Base-by-base conservation (phyloP, 352 stramenopile species). In the Chrysophaeum taylorii region DNA sequence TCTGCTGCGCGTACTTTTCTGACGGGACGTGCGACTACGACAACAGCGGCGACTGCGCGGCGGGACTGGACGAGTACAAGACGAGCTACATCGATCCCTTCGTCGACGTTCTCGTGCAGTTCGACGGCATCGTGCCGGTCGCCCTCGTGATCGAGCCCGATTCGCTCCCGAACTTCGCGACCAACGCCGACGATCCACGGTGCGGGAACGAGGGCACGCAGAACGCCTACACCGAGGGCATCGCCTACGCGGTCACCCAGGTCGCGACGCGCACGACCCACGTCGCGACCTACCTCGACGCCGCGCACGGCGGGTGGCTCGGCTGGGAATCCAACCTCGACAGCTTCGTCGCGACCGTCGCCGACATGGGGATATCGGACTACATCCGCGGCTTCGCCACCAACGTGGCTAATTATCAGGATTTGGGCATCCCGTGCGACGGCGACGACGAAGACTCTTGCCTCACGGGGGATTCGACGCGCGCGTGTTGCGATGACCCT, bases 1-100 rank as follows among this genome's bases (percentile, higher is more conserved):
- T 54, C 12, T 54, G 45, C 23, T 54, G 45, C 45, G 23, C 45
- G 45, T 54, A 54, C 45, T 31, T 31, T 25, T 16, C n/a, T 25
- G 45, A 54, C 45, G 45, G 45, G 18, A 54, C 45, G 7, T 54
- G 45, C 45, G 45, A 54, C 45, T 54, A 54, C 45, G 45, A 54
- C 12, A 27, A 29, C 45, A 7, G 18, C 7, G 45, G 45, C 12
- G 12, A 14, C 12, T 29, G 12, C 12, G 12, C 12, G 18, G 23
- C 12, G 45, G 45, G 45, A 16, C 45, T 54, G 18, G 45, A 54
- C 12, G 45, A 54, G 45, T 54, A 54, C 23, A 14, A 27, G 12
- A 54, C 45, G 12, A 27, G 2, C 12, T 54, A 54, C 45, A 23
- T 54, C 45, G 45, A 54, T 25, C 45, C 45, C 23, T 54, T 54